Evolutionary conservation across 768 basidiomycete species (phyloP).

Genomic region (Vararia minispora): DNA sequence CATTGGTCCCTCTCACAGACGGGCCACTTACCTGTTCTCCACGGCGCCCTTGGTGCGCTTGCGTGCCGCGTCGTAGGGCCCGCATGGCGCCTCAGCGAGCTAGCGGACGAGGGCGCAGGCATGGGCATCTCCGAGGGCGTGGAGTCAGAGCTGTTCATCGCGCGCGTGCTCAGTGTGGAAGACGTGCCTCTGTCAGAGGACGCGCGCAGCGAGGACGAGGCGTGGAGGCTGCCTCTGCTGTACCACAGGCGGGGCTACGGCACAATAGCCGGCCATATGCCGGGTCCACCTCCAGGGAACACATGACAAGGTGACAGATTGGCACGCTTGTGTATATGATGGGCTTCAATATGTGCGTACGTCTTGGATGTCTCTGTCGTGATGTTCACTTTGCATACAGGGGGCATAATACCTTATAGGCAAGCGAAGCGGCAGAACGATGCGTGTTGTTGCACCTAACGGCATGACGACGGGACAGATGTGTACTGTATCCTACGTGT

Average conservation of each 20-base stretch:
- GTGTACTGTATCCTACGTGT: too few species aligned
- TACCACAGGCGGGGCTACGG: slow-evolving; percentile 54
- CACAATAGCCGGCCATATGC: too few species aligned
- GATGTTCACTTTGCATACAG: too few species aligned
- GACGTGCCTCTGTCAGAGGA: slow-evolving; percentile 22
- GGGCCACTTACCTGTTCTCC: slow-evolving; percentile 49
- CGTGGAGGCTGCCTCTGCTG: slow-evolving; percentile 38
- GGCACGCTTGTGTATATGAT: too few species aligned
- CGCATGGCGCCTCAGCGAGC: slow-evolving; percentile 51
- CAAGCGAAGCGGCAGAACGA: too few species aligned
- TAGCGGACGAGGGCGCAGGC: slow-evolving; percentile 17
- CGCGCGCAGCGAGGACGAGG: slow-evolving; percentile 11
- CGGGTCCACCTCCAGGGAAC: too few species aligned
- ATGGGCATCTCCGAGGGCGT: slow-evolving; percentile 23
- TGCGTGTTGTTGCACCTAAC: too few species aligned
- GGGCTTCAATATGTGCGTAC: too few species aligned
- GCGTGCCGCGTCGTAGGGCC: slow-evolving; percentile 56
- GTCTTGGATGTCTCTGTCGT: too few species aligned
- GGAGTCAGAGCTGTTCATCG: slow-evolving; percentile 71
- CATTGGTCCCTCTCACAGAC: slow-evolving; percentile 34
- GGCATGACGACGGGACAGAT: too few species aligned
- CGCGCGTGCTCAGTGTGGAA: slow-evolving; percentile 58
- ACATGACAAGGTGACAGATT: too few species aligned
- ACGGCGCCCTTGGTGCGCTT: slow-evolving; percentile 55
- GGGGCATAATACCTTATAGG: too few species aligned